These are phyloP conservation scores for Aspergillus carbonarius DNA, from an alignment of 2,329 filamentous ascomycete genomes.

Conservation along the genomic window DNA sequence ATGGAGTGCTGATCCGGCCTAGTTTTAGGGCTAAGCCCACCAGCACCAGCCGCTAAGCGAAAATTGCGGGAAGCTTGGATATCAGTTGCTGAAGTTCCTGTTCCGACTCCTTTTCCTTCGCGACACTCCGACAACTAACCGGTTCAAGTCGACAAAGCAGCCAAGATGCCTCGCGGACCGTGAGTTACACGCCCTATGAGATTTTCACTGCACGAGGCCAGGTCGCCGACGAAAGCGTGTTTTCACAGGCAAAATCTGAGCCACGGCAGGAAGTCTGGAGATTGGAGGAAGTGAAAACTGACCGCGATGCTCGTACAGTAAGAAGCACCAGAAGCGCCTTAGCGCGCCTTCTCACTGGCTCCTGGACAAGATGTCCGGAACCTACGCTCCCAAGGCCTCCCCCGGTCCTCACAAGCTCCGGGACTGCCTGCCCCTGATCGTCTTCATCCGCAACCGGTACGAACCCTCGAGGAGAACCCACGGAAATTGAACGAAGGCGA, in stretches of 20 bases:
- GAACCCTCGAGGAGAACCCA: slow-evolving; percentile 16
- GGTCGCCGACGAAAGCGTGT: neutral
- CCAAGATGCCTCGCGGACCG: slow-evolving; percentile 59
- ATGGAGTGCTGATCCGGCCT: neutral
- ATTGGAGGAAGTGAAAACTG: slow-evolving; percentile 19
- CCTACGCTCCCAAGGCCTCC: slow-evolving; percentile 69
- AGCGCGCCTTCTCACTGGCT: slow-evolving; percentile 99
- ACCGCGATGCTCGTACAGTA: slow-evolving; percentile 56
- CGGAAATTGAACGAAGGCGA: neutral
- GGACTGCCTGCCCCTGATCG: slow-evolving; percentile 97
- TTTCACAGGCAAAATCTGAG: neutral
- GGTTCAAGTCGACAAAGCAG: slow-evolving; percentile 42
- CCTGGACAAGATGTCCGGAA: slow-evolving; percentile 97
- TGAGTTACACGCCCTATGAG: slow-evolving; percentile 43
- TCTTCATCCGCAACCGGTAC: slow-evolving; percentile 83
- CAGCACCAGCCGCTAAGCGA: slow-evolving; percentile 35
- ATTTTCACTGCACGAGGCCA: neutral
- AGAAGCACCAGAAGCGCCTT: slow-evolving; percentile 99
- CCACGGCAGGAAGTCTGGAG: neutral
- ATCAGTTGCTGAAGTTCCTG: slow-evolving; percentile 20
- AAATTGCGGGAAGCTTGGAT: slow-evolving; percentile 25
- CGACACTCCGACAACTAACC: slow-evolving; percentile 40
- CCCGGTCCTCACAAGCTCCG: slow-evolving; percentile 98
- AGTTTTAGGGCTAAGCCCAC: slow-evolving; percentile 32
- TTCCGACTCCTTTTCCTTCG: slow-evolving; percentile 24